Evolutionary conservation across 768 basidiomycete genomes (phyloP).

Genomic region (Holtermanniella nyarrowii): DNA sequence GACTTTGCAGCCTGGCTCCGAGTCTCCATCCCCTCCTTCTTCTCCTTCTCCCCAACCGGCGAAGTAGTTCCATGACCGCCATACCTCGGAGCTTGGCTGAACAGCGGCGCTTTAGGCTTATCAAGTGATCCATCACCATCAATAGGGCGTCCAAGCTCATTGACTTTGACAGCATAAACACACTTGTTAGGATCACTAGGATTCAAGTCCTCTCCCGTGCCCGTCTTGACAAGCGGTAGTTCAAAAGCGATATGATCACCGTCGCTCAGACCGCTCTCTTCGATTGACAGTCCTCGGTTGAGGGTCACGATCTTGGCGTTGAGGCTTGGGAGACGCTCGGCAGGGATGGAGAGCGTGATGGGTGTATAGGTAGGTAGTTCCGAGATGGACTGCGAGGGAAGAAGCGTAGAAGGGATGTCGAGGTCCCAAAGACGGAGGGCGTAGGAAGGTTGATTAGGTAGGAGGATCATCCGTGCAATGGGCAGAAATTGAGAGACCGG

Average conservation of each 20-base stretch:
- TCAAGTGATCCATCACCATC: no score
- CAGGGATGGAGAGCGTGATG: neutral
- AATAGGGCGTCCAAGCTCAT: conserved; percentile 19
- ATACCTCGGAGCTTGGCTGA: conserved; percentile 19
- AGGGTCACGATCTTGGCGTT: neutral
- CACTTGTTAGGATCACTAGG: no score
- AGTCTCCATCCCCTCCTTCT: conserved; percentile 18
- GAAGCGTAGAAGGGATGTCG: conserved; percentile 5
- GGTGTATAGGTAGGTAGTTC: neutral
- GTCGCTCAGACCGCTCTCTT: conserved; percentile 40
- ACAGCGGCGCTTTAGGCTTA: conserved; percentile 28
- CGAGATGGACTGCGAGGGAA: conserved; percentile 6
- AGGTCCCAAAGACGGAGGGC: neutral
- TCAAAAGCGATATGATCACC: conserved; percentile 73
- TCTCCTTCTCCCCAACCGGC: conserved; percentile 2
- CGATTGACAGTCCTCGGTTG: conserved; percentile 5
- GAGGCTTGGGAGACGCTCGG: conserved; percentile 7
- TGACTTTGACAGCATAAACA: conserved; percentile 51
- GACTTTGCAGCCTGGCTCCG: conserved; percentile 27
- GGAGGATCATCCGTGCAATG: conserved; percentile 9
- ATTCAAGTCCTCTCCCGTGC: neutral
- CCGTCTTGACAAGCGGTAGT: conserved; percentile 35
- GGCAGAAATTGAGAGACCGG: conserved; percentile 15
- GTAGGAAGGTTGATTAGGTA: neutral
- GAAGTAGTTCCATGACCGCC: conserved; percentile 14